Evolutionary conservation across 2,329 filamentous ascomycete genomes (phyloP).

Genomic region (Diaporthe caulivora): DNA sequence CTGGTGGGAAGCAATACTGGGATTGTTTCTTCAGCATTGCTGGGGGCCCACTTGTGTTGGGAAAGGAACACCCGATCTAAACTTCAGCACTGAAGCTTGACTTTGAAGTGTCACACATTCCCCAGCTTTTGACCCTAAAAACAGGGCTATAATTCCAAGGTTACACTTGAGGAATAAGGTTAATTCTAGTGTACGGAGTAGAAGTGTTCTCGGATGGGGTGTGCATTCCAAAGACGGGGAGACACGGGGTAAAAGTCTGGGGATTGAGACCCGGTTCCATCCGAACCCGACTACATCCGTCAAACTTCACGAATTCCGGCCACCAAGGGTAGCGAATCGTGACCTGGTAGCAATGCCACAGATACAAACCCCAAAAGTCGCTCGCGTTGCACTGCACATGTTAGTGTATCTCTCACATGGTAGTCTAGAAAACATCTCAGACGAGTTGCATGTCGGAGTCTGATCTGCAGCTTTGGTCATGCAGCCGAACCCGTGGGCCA

Average conservation of each 20-base stretch:
- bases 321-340: background rate
- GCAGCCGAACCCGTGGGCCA: slow-evolving; percentile 5
- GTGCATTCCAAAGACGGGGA: background rate
- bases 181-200: slow-evolving; percentile 20
- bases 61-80: background rate
- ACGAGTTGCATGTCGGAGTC: background rate
- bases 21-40: background rate
- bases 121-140: background rate
- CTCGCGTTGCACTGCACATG: background rate
- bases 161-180: slow-evolving; percentile 20
- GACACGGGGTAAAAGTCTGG: slow-evolving; percentile 25
- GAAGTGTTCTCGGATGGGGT: slow-evolving; percentile 19
- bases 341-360: no score
- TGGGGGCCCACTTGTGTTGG: background rate
- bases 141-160: background rate
- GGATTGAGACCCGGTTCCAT: slow-evolving; percentile 10
- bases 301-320: background rate
- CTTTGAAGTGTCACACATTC: background rate
- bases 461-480: slow-evolving; percentile 13
- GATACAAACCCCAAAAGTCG: no score
- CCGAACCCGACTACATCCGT: slow-evolving; percentile 12
- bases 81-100: background rate
- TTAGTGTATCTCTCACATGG: background rate
- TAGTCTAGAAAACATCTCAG: background rate
- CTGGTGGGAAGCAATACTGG: background rate